These are phyloP conservation scores for Populus hybrid DNA, from an alignment of 441 rosid genomes.

Conservation along the genomic window DNA sequence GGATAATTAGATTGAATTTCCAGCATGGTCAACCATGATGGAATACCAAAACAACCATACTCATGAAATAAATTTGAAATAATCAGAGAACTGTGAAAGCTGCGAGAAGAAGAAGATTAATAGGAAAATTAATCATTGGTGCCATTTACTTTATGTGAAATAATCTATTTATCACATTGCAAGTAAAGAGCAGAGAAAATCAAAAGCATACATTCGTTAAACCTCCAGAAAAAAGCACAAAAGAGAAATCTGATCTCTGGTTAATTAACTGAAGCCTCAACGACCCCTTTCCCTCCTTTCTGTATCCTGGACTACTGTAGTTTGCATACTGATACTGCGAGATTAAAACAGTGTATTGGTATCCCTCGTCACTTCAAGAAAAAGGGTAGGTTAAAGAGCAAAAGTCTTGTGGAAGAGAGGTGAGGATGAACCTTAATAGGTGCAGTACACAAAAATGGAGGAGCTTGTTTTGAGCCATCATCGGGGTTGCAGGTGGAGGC, in stretches of 20 bases:
- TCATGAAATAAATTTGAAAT: constrained; percentile 1
- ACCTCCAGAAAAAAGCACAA: constrained; percentile 68
- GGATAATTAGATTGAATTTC: background rate
- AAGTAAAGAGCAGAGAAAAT: background rate
- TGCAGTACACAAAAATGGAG: too few relatives aligned
- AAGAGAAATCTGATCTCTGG: constrained; percentile 81
- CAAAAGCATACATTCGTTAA: constrained; percentile 46
- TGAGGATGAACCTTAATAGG: too few relatives aligned
- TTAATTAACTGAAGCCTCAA: constrained; percentile 75
- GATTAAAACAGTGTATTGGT: constrained; percentile 13
- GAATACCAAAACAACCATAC: background rate
- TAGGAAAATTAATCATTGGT: background rate
- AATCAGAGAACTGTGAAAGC: background rate
- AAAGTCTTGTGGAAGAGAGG: too few relatives aligned
- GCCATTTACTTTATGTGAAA: background rate
- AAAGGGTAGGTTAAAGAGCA: too few relatives aligned
- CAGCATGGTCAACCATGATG: background rate
- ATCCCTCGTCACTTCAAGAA: background rate
- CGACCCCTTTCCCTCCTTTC: constrained; percentile 48
- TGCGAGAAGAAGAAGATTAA: background rate
- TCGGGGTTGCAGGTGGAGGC: too few relatives aligned
- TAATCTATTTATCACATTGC: background rate
- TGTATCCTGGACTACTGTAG: constrained; percentile 54
- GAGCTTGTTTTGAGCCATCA: too few relatives aligned
- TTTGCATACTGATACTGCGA: constrained; percentile 80